Conservation (phyloP, 768 basidiomycete species). For the Lactarius quietus region DNA sequence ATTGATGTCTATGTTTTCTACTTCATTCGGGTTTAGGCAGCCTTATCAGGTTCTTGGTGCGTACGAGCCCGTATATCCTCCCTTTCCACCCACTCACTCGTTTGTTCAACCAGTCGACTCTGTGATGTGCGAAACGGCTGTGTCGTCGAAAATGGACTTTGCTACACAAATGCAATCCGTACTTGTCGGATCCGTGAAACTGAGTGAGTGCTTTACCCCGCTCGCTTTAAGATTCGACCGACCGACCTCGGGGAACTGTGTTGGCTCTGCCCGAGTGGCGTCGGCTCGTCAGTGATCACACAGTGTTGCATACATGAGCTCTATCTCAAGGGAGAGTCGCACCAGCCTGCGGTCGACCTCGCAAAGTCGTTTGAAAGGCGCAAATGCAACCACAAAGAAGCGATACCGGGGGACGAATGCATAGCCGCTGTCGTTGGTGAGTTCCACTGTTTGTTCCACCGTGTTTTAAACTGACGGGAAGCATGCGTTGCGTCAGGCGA, state of each 20-base stretch:
- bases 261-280: conserved; percentile 38
- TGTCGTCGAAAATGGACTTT: conserved; percentile 70
- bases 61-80: conserved; percentile 18
- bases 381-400: conserved; percentile 90
- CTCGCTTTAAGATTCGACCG: neutral
- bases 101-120: conserved; percentile 64
- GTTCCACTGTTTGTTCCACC: conserved; percentile 27
- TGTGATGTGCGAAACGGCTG: conserved; percentile 69
- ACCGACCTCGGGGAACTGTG: neutral
- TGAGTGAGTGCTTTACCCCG: conserved; percentile 58
- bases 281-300: conserved; percentile 81
- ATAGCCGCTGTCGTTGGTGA: conserved; percentile 75
- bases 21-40: conserved; percentile 86
- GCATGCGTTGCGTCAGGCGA: conserved; percentile 45
- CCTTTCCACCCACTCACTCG: neutral
- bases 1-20: conserved; percentile 86
- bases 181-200: conserved; percentile 85
- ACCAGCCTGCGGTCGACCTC: conserved; percentile 77
- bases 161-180: conserved; percentile 69
- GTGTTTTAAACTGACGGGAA: neutral
- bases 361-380: conserved; percentile 92
- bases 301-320: conserved; percentile 96
- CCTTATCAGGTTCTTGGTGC: conserved; percentile 91
- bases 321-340: conserved; percentile 73
- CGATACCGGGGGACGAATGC: conserved; percentile 85